Percentiles rank a stretch among this genome's conserved stretches.
Evolutionary conservation across 2,329 filamentous ascomycete species (phyloP).

Genomic region (Ceratocystis cacaofunesta): DNA sequence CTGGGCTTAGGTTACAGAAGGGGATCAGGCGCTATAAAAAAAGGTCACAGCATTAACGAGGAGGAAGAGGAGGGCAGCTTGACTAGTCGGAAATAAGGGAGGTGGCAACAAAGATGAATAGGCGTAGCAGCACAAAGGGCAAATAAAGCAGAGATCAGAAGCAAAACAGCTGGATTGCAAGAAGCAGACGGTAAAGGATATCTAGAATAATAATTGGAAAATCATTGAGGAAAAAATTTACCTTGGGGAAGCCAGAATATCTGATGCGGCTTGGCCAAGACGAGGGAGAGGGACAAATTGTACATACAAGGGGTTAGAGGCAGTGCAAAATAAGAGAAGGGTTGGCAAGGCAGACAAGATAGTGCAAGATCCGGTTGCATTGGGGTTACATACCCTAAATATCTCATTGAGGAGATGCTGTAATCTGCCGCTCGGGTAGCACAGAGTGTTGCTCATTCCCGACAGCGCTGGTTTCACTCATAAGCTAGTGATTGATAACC

Average conservation of each 20-base stretch:
- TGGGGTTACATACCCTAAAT: neutral
- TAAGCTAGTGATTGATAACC: too few relatives aligned
- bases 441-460: neutral
- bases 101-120: neutral
- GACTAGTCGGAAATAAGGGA: neutral
- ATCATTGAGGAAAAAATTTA: neutral
- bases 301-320: neutral
- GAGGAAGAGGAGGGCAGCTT: neutral
- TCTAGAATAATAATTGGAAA: neutral
- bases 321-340: neutral
- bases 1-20: neutral
- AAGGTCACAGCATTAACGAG: neutral
- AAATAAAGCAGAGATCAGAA: neutral
- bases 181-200: neutral
- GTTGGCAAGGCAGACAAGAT: slow-evolving; percentile 2
- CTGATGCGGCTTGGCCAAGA: too few relatives aligned
- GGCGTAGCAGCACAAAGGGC: neutral
- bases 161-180: neutral
- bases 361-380: fast-evolving
- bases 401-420: too few relatives aligned
- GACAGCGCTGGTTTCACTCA: too few relatives aligned
- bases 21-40: slow-evolving; percentile 2
- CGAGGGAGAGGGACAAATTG: too few relatives aligned
- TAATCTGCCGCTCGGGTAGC: neutral
- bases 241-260: too few relatives aligned